Base-by-base conservation (phyloP, 305 asterid genomes). In the Fraxinus greggii region DNA sequence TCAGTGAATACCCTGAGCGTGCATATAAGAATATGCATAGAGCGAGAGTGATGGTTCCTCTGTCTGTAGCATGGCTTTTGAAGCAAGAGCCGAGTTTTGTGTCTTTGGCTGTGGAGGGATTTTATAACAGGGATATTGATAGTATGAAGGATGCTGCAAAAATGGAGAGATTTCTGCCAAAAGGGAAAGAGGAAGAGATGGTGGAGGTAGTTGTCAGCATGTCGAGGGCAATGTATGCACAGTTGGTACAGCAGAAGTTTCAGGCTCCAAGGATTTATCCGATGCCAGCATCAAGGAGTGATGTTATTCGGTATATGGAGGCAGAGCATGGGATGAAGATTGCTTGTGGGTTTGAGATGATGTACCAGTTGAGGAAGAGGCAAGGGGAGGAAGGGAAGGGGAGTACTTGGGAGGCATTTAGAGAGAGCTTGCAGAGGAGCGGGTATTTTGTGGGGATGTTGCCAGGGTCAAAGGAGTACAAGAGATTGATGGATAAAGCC, bases 201-300 rank as follows among this genome's bases (percentile, higher is more conserved):
- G 97, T 94, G 85, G 89, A 76, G 82, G 92, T 89, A 84, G 79
- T 86, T 40, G 92, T 92, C 80, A 90, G 89, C 81, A 94, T 95
- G 98, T 89, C 97, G 4, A 93, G 94, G 90, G 94, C 99, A 0
- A 94, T 94, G 99, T 95, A 93, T 69, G 98, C 98, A 3, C 99
- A 95, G 81, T 82, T 95, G 89, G 90, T 90, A 83, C 97, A 91
- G 87, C 98, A 93, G 86, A 89, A 88, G 79, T 95, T 95, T 86
- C 91, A 90, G 88, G 92, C 99, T 12, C 99, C 98, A 0, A 81
- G 87, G 85, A 85, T 97, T 79, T 94, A 88, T 82, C 97, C 95
- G 0, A 88, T 95, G 97, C 98, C 97, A 0, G 88, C 83, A 69
- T 69, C 75, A 28, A 92, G 92, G 86, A 84, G 89, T 77, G 95